Evolutionary conservation across 495 filamentous ascomycete species (phyloP), one percentile per base, ranked within the genome.

Genomic region (Parathielavia appendiculata): DNA sequence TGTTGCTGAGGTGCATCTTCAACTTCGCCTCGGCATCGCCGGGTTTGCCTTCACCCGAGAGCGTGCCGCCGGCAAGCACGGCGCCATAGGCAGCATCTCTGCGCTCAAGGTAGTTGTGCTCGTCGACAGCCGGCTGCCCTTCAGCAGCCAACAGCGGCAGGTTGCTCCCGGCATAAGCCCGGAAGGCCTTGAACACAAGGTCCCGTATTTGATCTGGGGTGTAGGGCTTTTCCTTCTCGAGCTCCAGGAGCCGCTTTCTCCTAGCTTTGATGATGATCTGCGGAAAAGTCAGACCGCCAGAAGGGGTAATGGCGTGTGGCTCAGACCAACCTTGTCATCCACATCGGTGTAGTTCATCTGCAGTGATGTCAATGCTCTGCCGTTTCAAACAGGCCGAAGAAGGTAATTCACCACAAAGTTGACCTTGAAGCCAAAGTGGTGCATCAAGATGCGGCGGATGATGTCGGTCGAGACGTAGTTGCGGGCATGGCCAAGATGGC

Each of bases 401-500:
- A 20, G 23, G 7, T 17, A 14, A 63, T 63, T 34, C 16, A 68
- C 66, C 47, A 97, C 90, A 78, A 96, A 96, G 44, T 86, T 81
- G 55, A 97, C 84, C 35, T 91, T 78, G 70, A 86, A 96, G 45
- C 83, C 82, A 68, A 96, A 96, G 72, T 95, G 92, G 67, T 95
- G 86, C 60, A 77, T 71, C 73, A 97, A 75, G 62, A 97, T 90
- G 64, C 93, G 81, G 39, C 92, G 83, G 59, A 97, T 84, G 46
- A 98, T 93, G 72, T 97, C 93, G 16, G 90, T 95, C 34, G 83
- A 88, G 53, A 96, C 89, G 86, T 96, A 97, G 74, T 96, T 98
- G 53, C 91, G 78, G 20, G 62, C 59, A 73, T 96, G 92, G 22
- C 92, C 92, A 40, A 96, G 72, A 81, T 96, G 90, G 57, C 88